Evolutionary conservation across 345 rosid genomes (phyloP), one percentile per base, ranked within the genome.

Genomic region (Trapa incisa): DNA sequence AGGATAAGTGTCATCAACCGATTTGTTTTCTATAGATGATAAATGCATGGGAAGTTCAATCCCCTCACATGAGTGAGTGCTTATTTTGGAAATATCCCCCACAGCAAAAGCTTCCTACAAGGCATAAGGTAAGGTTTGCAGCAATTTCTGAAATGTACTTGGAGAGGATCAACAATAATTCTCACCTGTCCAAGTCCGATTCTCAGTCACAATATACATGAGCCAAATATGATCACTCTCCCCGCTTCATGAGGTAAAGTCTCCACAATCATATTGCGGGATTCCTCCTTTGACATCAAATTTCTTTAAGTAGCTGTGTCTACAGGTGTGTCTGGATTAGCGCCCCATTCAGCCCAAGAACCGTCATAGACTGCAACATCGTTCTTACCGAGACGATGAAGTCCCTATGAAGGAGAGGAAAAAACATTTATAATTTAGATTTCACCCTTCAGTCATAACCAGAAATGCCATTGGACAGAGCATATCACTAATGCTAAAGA

Each of bases 271-370:
- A 41, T 3, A 41, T 41, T 41, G 43, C 43, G 43, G 43, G 43
- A 41, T 41, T 8, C 43, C 43, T 41, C 29, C 29, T 22, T 22
- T 41, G 6, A 2, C 43, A 41, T 41, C 43, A 41, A 45, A 45
- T 11, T 54, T 35, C 60, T 54, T n/a, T 9, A 54, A 9, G 4
- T 2, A 3, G 41, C 10, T 14, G 57, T 66, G 58, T 82, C 73
- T 3, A 87, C 82, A 2, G 89, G 89, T 60, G 89, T 80, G 60
- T 84, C 93, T 2, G 96, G 80, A 17, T 85, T 74, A 2, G 82
- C 86, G 65, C 90, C 99, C 97, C 97, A 95, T 80, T 95, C 99
- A 0, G 96, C 91, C 99, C 97, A 95, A 14, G 97, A 91, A 43
- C 99, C 99, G 76, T 95, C 99, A 52, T 95, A 95, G 10, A 91